phyloP scores from a whole-genome alignment of 805 yeast species.

The Kodamaea kakaduensis region DNA sequence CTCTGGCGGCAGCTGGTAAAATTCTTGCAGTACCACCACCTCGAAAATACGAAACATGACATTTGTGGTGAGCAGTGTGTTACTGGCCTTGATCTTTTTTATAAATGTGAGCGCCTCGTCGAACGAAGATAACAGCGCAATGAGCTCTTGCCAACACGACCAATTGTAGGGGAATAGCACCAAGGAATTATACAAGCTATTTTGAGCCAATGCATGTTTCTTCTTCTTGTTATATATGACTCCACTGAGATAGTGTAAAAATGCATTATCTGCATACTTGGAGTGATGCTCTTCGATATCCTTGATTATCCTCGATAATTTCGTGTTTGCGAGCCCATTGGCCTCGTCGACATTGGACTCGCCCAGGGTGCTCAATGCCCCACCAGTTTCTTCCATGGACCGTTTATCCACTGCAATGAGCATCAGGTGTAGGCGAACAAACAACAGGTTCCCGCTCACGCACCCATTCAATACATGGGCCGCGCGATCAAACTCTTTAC shows the following conservation, averaged over 20 bases:
- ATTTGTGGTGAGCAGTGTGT: slow-evolving; percentile 26
- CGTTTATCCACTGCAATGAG: slow-evolving; percentile 76
- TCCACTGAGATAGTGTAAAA: slow-evolving; percentile 71
- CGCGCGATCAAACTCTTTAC: slow-evolving; percentile 82
- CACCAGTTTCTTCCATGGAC: slow-evolving; percentile 67
- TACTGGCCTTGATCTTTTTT: slow-evolving; percentile 34
- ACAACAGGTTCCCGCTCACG: slow-evolving; percentile 48
- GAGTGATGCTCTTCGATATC: slow-evolving; percentile 35
- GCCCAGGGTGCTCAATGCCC: slow-evolving; percentile 40
- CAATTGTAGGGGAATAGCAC: slow-evolving; percentile 78
- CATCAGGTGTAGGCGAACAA: slow-evolving; percentile 64
- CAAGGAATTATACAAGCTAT: slow-evolving; percentile 57
- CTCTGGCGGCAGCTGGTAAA: slow-evolving; percentile 61
- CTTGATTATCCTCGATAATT: slow-evolving; percentile 33
- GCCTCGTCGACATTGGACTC: slow-evolving; percentile 9
- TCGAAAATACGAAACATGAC: slow-evolving; percentile 54
- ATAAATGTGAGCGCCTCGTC: slow-evolving; percentile 52
- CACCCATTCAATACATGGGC: slow-evolving; percentile 54
- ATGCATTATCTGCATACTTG: slow-evolving; percentile 40
- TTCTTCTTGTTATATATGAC: slow-evolving; percentile 59
- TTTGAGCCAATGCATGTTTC: slow-evolving; percentile 57
- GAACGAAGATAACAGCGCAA: slow-evolving; percentile 54
- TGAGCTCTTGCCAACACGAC: slow-evolving; percentile 88
- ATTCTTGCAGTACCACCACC: slow-evolving; percentile 68
- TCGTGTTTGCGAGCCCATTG: slow-evolving; percentile 22